Conservation (phyloP, 345 rosid species). For the Ricinus communis region DNA sequence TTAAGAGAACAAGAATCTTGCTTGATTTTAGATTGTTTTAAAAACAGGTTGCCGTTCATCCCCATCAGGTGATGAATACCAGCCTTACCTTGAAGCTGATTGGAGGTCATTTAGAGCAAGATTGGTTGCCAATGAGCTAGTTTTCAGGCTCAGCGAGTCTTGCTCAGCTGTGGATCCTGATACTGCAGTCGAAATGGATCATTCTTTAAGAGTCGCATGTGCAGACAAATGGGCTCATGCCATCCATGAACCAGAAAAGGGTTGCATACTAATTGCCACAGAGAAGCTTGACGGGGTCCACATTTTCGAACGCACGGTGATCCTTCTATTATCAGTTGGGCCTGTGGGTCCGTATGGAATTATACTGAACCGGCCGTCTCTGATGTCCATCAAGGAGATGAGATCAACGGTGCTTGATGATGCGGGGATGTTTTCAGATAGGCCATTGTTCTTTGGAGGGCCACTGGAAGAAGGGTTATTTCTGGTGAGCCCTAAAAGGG, state of each 20-base stretch:
- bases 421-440: constrained; percentile 16
- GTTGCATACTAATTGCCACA: constrained; percentile 36
- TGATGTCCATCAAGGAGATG: constrained; percentile 39
- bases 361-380: constrained; percentile 33
- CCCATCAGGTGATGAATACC: constrained; percentile 38
- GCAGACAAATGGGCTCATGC: constrained; percentile 34
- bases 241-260: constrained; percentile 34
- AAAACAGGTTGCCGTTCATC: constrained; percentile 56
- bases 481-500: constrained; percentile 25
- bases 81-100: constrained; percentile 41
- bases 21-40: constrained; percentile 8
- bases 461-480: constrained; percentile 34
- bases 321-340: constrained; percentile 29
- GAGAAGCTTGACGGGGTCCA: constrained; percentile 36
- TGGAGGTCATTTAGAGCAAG: constrained; percentile 86
- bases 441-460: constrained; percentile 34
- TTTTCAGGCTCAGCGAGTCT: constrained; percentile 31
- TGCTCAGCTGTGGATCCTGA: constrained; percentile 42
- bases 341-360: constrained; percentile 30
- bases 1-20: no score
- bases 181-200: constrained; percentile 26
- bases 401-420: constrained; percentile 12
- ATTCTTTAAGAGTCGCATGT: constrained; percentile 29
- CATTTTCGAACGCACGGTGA: constrained; percentile 35
- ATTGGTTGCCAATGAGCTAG: constrained; percentile 57